These are phyloP conservation scores for Monascus ruber DNA, from an alignment of 2,329 filamentous ascomycete genomes.

Conservation along the genomic window DNA sequence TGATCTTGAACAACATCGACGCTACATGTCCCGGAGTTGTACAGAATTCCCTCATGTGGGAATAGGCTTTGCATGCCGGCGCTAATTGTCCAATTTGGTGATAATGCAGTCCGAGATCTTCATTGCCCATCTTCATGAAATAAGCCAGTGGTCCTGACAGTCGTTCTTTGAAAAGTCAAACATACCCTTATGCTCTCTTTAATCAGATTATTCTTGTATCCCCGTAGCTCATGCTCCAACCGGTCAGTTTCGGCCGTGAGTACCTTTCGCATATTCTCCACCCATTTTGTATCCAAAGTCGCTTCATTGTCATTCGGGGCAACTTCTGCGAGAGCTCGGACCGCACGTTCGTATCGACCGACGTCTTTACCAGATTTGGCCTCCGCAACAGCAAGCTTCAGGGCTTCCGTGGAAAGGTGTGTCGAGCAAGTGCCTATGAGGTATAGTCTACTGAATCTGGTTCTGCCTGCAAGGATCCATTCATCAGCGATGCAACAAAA, in stretches of 20 bases:
- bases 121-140: slow-evolving; percentile 68
- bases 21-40: slow-evolving; percentile 72
- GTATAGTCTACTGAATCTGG: slow-evolving; percentile 67
- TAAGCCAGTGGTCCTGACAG: neutral
- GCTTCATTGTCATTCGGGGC: slow-evolving; percentile 59
- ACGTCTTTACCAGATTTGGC: slow-evolving; percentile 68
- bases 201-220: slow-evolving; percentile 92
- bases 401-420: slow-evolving; percentile 64
- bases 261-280: slow-evolving; percentile 52
- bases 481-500: slow-evolving; percentile 1
- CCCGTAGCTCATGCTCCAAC: slow-evolving; percentile 76
- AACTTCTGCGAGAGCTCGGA: slow-evolving; percentile 51
- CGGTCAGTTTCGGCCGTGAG: slow-evolving; percentile 61
- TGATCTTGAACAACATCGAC: slow-evolving; percentile 68
- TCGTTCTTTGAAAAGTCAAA: slow-evolving; percentile 1
- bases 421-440: slow-evolving; percentile 71
- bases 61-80: slow-evolving; percentile 64
- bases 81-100: slow-evolving; percentile 65
- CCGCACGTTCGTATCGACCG: slow-evolving; percentile 56
- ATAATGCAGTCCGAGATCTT: slow-evolving; percentile 77
- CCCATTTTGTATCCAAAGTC: slow-evolving; percentile 59
- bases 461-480: slow-evolving; percentile 49
- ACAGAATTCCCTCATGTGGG: slow-evolving; percentile 81
- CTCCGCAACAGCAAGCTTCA: slow-evolving; percentile 64
- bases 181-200: slow-evolving; percentile 88